A percentile compares a stretch with the other conserved stretches of the same genome.
Evolutionary conservation across 768 basidiomycete genomes (phyloP).

Genomic region (Boletus patriciae): DNA sequence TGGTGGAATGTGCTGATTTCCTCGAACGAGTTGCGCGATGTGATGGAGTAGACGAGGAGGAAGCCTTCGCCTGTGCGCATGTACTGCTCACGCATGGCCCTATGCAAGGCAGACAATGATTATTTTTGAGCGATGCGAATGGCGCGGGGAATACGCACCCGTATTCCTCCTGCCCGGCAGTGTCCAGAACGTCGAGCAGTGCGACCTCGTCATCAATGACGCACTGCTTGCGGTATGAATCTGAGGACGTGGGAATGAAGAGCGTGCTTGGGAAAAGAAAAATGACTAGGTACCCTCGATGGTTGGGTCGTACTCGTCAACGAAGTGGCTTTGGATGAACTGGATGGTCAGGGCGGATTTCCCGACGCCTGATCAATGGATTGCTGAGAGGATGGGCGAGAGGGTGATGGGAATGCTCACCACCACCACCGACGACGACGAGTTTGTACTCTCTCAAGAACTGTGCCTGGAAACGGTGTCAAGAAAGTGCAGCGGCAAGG

Average conservation of each 20-base stretch:
- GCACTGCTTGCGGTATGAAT: slow-evolving; percentile 96
- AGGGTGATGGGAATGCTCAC: slow-evolving; percentile 50
- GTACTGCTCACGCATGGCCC: slow-evolving; percentile 99
- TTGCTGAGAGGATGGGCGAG: not conserved
- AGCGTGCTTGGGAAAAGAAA: not conserved
- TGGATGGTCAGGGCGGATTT: slow-evolving; percentile 97
- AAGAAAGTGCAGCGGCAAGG: not conserved
- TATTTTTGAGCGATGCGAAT: slow-evolving; percentile 1
- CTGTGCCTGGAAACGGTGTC: slow-evolving; percentile 54
- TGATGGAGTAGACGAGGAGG: slow-evolving; percentile 96
- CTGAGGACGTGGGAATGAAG: slow-evolving; percentile 38
- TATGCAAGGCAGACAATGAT: slow-evolving; percentile 31
- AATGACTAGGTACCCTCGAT: slow-evolving; percentile 67
- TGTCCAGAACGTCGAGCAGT: slow-evolving; percentile 93
- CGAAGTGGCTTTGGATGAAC: slow-evolving; percentile 95
- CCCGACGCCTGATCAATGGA: slow-evolving; percentile 40
- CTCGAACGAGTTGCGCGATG: slow-evolving; percentile 96
- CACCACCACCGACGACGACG: slow-evolving; percentile 98
- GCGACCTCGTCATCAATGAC: slow-evolving; percentile 99
- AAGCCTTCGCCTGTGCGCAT: slow-evolving; percentile 99
- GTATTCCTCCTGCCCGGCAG: slow-evolving; percentile 98
- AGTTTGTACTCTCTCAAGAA: slow-evolving; percentile 98
- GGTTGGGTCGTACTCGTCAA: slow-evolving; percentile 92
- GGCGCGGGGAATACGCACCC: slow-evolving; percentile 57
- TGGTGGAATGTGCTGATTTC: slow-evolving; percentile 96